Conservation (phyloP, 164 flowering plant species). For the Vitis vinifera region ASM3070453v1 NC_081808.1:24330501-24331000, state of each 20-base stretch:
- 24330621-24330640: background rate
- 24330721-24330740: slow-evolving; percentile 32
- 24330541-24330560: slow-evolving; percentile 10
- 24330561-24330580: slow-evolving; percentile 31
- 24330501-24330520: slow-evolving; percentile 23
- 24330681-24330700: slow-evolving; percentile 28
- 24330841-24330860: slow-evolving; percentile 38
- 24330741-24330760: slow-evolving; percentile 22
- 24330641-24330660: background rate
- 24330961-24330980: no score
- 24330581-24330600: background rate
- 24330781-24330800: slow-evolving; percentile 37
- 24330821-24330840: slow-evolving; percentile 49
- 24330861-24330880: slow-evolving; percentile 37
- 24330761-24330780: slow-evolving; percentile 23
- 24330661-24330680: slow-evolving; percentile 23
- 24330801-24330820: slow-evolving; percentile 39
- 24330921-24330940: no score
- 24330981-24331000: background rate
- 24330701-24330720: slow-evolving; percentile 32
- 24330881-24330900: background rate
- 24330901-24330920: no score
- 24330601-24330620: background rate
- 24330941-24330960: no score
- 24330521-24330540: slow-evolving; percentile 13